Evolutionary conservation across 331 rosid species (phyloP), one percentile per base, ranked within the genome.

Genomic region (Ulmus americana): DNA sequence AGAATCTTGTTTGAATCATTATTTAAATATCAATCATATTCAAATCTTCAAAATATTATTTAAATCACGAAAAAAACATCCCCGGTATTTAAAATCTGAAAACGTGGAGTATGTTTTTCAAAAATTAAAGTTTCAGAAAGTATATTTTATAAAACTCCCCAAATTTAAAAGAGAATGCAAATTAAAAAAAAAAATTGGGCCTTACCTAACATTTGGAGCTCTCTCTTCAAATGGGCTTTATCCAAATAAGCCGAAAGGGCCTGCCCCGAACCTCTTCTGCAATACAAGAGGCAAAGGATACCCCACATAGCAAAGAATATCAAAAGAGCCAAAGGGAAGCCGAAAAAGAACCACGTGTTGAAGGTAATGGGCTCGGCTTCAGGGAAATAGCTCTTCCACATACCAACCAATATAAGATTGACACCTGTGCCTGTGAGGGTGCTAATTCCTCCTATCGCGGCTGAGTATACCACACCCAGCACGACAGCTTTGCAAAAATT

Each of bases 381-480:
- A 0, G 96, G 96, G 5, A 43, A 74, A 6, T 86, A 83, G 56
- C 88, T 85, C 80, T 78, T 88, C 96, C 96, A 91, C 95, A 88
- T 84, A n/a, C 96, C 97, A 0, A 76, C 83, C 77, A 91, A 40
- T 63, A 91, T 88, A 10, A 91, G 70, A 39, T 91, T 91, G 62
- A 91, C 97, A 43, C 97, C 97, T 41, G 96, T 91, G 35, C 97
- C 97, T 0, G 97, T 91, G 4, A 91, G 79, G 1, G 97, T 91
- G 75, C 95, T 82, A 44, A 83, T 78, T 6, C 97, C 97, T 0
- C 97, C 97, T 0, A 91, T 73, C 14, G 92, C 78, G 5, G 86
- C 68, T 0, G 90, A 80, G 48, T 77, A 91, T 38, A 76, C 78
- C 44, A 91, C 96, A 13, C 88, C 80, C 0, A 88, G 65, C 35